Evolutionary conservation across 2,329 filamentous ascomycete species (phyloP).

Genomic region (Fusarium nematophilum): DNA sequence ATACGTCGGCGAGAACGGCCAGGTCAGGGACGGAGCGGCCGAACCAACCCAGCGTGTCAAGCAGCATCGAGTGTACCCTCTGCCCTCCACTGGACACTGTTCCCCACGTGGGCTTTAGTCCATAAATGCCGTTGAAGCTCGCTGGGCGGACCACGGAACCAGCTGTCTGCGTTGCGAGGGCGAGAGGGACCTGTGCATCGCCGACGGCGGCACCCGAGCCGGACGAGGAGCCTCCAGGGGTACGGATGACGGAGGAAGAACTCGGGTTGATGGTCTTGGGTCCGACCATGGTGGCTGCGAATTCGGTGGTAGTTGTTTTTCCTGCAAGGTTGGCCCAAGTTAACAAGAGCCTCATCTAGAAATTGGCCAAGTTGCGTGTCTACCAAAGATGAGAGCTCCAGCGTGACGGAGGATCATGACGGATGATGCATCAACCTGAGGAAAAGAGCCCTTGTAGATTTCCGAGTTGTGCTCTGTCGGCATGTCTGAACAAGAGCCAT

Average conservation of each 20-base stretch:
- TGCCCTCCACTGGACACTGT: slow-evolving; percentile 71
- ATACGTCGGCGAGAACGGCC: slow-evolving; percentile 64
- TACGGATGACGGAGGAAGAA: slow-evolving; percentile 61
- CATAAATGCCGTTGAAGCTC: slow-evolving; percentile 73
- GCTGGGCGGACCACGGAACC: slow-evolving; percentile 73
- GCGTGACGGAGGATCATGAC: slow-evolving; percentile 62
- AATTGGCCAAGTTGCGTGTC: slow-evolving; percentile 58
- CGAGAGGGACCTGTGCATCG: slow-evolving; percentile 71
- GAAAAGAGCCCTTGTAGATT: slow-evolving; percentile 59
- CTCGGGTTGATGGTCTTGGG: slow-evolving; percentile 69
- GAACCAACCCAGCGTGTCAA: slow-evolving; percentile 73
- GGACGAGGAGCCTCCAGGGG: slow-evolving; percentile 73
- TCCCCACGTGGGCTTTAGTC: slow-evolving; percentile 74
- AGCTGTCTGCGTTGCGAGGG: slow-evolving; percentile 73
- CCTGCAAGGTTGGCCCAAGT: slow-evolving; percentile 63
- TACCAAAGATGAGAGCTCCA: slow-evolving; percentile 65
- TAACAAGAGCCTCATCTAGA: slow-evolving; percentile 60
- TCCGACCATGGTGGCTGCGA: slow-evolving; percentile 63
- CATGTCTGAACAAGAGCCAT: slow-evolving; percentile 56
- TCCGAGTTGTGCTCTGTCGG: slow-evolving; percentile 65
- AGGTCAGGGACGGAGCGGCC: slow-evolving; percentile 69
- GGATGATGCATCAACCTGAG: slow-evolving; percentile 61
- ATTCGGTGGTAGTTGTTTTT: slow-evolving; percentile 60
- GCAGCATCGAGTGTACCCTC: slow-evolving; percentile 66
- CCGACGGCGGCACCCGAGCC: slow-evolving; percentile 75